Evolutionary conservation across 495 filamentous ascomycete genomes (phyloP).

Genomic region (Thermothielavioides terrestris): DNA sequence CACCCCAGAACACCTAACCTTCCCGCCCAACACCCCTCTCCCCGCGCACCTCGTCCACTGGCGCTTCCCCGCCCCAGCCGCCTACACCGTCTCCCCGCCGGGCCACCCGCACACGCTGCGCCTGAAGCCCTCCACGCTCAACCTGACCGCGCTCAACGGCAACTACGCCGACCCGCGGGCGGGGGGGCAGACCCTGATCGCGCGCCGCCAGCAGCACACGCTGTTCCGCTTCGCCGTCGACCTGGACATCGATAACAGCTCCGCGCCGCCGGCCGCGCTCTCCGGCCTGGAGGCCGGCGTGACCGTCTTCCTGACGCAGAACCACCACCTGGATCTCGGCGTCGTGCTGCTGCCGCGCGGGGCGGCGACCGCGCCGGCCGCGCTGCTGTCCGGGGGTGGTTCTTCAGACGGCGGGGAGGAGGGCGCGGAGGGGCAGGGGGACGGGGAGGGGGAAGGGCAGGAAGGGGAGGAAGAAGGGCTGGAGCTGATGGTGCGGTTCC

Average conservation of each 20-base stretch:
- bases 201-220: constrained; percentile 41
- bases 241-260: constrained; percentile 36
- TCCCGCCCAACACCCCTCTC: constrained; percentile 27
- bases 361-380: constrained; percentile 9
- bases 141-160: constrained; percentile 39
- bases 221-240: constrained; percentile 41
- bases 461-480: constrained; percentile 2
- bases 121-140: constrained; percentile 35
- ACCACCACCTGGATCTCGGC: constrained; percentile 46
- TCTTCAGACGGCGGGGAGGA: not conserved
- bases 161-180: constrained; percentile 39
- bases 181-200: constrained; percentile 38
- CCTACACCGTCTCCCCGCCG: constrained; percentile 35
- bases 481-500: constrained; percentile 31
- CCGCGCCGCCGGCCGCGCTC: constrained; percentile 22
- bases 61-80: constrained; percentile 33
- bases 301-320: constrained; percentile 43
- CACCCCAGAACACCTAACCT: constrained; percentile 33
- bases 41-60: constrained; percentile 43
- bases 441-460: not conserved
- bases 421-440: not conserved
- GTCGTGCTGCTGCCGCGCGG: constrained; percentile 32
- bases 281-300: constrained; percentile 36
- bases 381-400: too few species aligned
- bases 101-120: constrained; percentile 31